Evolutionary conservation across 345 rosid species (phyloP), one percentile per base, ranked within the genome.

Genomic region (Populus pruinosa): DNA sequence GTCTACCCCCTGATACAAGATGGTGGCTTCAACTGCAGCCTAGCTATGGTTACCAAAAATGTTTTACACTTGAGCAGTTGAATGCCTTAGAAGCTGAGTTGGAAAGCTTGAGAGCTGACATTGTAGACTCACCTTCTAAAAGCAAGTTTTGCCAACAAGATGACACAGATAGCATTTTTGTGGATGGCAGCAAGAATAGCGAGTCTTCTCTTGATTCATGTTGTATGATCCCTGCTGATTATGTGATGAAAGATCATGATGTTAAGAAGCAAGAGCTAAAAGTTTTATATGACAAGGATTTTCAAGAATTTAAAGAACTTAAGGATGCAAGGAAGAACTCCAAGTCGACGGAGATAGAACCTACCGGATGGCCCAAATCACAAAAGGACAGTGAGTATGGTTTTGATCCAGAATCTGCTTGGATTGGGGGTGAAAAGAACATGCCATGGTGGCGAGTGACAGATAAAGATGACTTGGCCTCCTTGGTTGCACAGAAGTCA

Each of bases 371-470:
- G 36, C 41, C 77, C 49, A 25, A 87, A 74, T 70, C 74, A 84
- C 25, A 79, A 86, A 74, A 84, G 78, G 80, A 53, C 76, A 38
- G 67, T 79, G 93, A 88, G 47, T 53, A 64, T 6, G 36, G 75
- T 70, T 85, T 85, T 33, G 88, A 92, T 81, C 82, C 86, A 31
- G 94, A 78, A 44, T 79, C 87, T n/a, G 93, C 93, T 16, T 93
- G 96, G 94, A 81, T 85, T 31, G 86, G 82, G 9, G 67, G 77
- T 75, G 93, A 80, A 73, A 92, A 87, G 86, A 76, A 82, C 75
- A 93, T 80, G 43, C 98, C 98, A 5, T 96, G 99, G 98, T 92
- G 98, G 98, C 86, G 93, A 68, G 80, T 83, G 4, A 86, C 98
- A 4, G 94, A 89, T 83, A 90, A 87, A 81, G 93, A 89, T 66